Evolutionary conservation across 768 basidiomycete species (phyloP).

Genomic region (Ramaria rubella): DNA sequence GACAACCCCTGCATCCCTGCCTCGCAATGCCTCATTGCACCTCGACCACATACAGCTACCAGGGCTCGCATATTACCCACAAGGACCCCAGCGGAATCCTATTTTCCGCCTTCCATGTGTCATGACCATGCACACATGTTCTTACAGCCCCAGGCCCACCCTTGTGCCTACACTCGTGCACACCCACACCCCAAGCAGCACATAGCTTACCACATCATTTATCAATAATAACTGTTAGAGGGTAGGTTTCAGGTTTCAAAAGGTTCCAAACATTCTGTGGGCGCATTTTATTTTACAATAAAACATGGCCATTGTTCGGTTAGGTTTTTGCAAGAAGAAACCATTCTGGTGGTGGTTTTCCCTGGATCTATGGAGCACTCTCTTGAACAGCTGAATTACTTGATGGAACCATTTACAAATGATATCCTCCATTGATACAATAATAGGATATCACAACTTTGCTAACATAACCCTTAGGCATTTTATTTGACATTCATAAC

Average conservation of each 20-base stretch:
- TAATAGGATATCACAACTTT: slow-evolving; percentile 1
- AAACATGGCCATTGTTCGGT: slow-evolving; percentile 19
- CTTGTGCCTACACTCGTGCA: too few species aligned
- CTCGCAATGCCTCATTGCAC: too few species aligned
- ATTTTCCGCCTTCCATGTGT: too few species aligned
- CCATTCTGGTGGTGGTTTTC: slow-evolving; percentile 17
- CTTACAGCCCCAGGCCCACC: too few species aligned
- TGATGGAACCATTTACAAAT: slow-evolving; percentile 12
- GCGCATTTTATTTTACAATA: slow-evolving; percentile 21
- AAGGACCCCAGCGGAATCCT: too few species aligned
- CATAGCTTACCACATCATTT: too few species aligned
- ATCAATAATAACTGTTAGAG: too few species aligned
- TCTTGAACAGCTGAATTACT: slow-evolving; percentile 13
- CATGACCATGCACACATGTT: too few species aligned
- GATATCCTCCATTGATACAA: slow-evolving; percentile 10
- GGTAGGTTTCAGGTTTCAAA: slow-evolving; percentile 22
- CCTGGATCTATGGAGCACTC: slow-evolving; percentile 21
- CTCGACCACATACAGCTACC: too few species aligned
- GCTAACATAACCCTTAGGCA: not conserved
- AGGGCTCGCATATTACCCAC: too few species aligned
- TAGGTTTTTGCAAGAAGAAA: slow-evolving; percentile 18
- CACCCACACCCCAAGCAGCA: too few species aligned
- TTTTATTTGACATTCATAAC: slow-evolving; percentile 7
- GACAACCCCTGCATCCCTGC: too few species aligned
- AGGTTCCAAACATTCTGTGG: slow-evolving; percentile 17